Percentiles rank a stretch among this genome's conserved stretches.
Conservation (phyloP, 441 rosid genomes). For the Pelargonium fulgidum region DNA sequence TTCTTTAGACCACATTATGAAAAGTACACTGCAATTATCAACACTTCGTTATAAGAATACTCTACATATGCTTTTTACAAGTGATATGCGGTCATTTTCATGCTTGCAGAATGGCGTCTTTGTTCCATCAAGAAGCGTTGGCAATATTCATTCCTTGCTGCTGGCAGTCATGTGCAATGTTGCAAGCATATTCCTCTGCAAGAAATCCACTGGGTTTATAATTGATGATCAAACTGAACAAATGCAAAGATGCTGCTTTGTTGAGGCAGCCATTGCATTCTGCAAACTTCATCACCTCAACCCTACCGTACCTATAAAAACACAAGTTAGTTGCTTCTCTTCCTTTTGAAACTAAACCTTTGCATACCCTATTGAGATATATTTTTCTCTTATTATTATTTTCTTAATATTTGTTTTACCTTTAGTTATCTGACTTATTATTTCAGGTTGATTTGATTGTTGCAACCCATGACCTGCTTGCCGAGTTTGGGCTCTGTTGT, state of each 20-base stretch:
- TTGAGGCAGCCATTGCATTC: conserved; percentile 79
- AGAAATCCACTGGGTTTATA: conserved; percentile 44
- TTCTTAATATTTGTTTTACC: neutral
- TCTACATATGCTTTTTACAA: neutral
- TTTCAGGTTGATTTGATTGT: conserved; percentile 82
- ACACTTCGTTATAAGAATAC: neutral
- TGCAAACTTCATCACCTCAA: conserved; percentile 93
- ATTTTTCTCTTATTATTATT: conserved; percentile 17
- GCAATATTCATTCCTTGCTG: conserved; percentile 68
- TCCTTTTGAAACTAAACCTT: neutral
- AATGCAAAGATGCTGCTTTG: conserved; percentile 62
- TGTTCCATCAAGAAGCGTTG: conserved; percentile 39
- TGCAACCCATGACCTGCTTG: conserved; percentile 84
- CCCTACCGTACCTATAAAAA: conserved; percentile 50
- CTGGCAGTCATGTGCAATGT: conserved; percentile 74
- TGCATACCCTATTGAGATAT: conserved; percentile 4
- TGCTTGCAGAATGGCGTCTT: conserved; percentile 51
- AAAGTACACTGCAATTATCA: neutral
- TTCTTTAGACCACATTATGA: conserved; percentile 2
- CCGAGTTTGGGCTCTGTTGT: conserved; percentile 95
- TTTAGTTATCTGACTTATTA: conserved; percentile 13
- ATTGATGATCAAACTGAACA: conserved; percentile 56
- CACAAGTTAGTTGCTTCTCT: conserved; percentile 52
- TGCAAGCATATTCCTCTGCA: conserved; percentile 53
- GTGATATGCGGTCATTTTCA: conserved; percentile 21